Base-by-base conservation (phyloP, 805 yeast genomes). In the Yarrowia sp. region DNA sequence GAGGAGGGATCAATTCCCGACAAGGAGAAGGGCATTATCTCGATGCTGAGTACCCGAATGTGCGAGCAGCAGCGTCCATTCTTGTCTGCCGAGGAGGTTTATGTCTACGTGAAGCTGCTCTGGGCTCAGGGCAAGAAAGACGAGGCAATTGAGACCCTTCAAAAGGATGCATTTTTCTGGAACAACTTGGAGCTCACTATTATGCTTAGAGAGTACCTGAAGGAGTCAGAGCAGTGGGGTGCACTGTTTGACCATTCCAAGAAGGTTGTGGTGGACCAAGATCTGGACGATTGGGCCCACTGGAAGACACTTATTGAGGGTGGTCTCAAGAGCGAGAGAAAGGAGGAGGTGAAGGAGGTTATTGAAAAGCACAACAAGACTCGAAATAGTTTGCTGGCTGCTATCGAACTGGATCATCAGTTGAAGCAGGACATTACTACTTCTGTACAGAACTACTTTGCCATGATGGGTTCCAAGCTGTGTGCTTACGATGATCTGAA, bases 261-360 rank as follows among this genome's bases (percentile, higher is more conserved):
- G 6, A 69, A 72, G 4, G 79, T 85, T 14, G 75, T 92, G 40
- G 78, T 82, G 17, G 79, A 77, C 4, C 77, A 82, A 30, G 75
- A 80, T 10, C 83, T 89, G 67, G 92, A 93, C 75, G 97, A 92
- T 75, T 93, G 86, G 81, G 84, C 85, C 68, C 85, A 92, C 44
- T 91, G 96, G 91, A 84, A 86, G 71, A 78, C 80, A 17, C 76
- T 84, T 61, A 81, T 85, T 20, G 77, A 80, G 53, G 78, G 92
- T 2, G 81, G 82, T 0, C 72, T 74, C 19, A 71, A 81, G 33
- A 70, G 83, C 24, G 76, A 73, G 13, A 72, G 76, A 66, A 61
- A 77, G 2, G 77, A 76, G 12, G 81, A 79, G 2, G 75, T 83
- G 0, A 14, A 70, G 0, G 50, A 71, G 1, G 70, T 79, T n/a